Evolutionary conservation across 2,329 filamentous ascomycete species (phyloP).

Genomic region (Exophiala lecanii-corni): DNA sequence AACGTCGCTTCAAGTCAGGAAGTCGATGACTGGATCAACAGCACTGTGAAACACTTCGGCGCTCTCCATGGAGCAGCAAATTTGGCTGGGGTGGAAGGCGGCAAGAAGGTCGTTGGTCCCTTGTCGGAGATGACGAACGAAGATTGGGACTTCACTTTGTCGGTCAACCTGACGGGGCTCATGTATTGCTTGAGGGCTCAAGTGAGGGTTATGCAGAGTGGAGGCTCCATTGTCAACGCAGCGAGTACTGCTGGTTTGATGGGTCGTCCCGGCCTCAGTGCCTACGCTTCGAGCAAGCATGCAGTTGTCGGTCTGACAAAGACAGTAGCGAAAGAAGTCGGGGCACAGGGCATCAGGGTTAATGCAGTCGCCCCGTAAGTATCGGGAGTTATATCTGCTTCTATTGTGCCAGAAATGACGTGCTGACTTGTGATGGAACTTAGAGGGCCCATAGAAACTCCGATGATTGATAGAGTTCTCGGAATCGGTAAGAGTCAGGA

Average conservation of each 20-base stretch:
- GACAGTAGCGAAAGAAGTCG: slow-evolving; percentile 32
- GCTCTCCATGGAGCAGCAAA: slow-evolving; percentile 20
- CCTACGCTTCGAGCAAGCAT: slow-evolving; percentile 41
- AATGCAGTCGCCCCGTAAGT: slow-evolving; percentile 31
- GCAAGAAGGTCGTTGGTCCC: slow-evolving; percentile 4
- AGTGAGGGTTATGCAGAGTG: slow-evolving; percentile 38
- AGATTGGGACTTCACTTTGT: slow-evolving; percentile 35
- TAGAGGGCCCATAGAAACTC: slow-evolving; percentile 4
- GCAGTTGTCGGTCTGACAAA: slow-evolving; percentile 43
- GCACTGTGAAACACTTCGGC: slow-evolving; percentile 15
- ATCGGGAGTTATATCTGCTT: background rate
- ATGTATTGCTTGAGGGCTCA: slow-evolving; percentile 39
- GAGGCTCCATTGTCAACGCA: slow-evolving; percentile 38
- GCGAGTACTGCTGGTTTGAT: slow-evolving; percentile 35
- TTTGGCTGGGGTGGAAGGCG: slow-evolving; percentile 13
- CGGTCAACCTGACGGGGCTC: slow-evolving; percentile 39
- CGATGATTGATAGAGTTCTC: slow-evolving; percentile 4
- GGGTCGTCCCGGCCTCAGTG: slow-evolving; percentile 34
- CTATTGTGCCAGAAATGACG: too few species aligned
- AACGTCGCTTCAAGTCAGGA: slow-evolving; percentile 10
- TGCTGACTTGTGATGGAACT: too few species aligned
- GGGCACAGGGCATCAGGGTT: slow-evolving; percentile 31
- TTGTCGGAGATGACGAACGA: slow-evolving; percentile 34
- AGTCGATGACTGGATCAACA: slow-evolving; percentile 19
- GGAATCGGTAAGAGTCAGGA: background rate